Percentiles rank a stretch among this genome's conserved stretches.
phyloP scores from a whole-genome alignment of 805 yeast genomes.

The Starmerella sp. region DNA sequence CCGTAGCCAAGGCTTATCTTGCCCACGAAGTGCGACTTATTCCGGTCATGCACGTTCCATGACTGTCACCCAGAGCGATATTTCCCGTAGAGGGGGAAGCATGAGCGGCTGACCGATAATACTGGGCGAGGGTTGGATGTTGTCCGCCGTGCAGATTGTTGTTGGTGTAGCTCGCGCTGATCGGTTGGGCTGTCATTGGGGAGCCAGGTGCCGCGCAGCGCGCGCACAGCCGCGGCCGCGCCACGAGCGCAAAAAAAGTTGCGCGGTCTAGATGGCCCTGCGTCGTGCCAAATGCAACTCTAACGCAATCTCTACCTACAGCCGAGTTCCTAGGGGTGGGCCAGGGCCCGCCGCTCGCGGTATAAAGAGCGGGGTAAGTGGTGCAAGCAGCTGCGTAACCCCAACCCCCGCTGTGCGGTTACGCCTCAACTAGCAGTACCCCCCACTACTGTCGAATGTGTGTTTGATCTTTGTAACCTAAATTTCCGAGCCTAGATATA shows the following conservation, averaged over 20 bases:
- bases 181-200: neutral
- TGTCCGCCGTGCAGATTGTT: neutral
- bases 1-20: neutral
- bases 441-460: neutral
- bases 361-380: slow-evolving; percentile 1
- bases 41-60: neutral
- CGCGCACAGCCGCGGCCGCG: too few species aligned
- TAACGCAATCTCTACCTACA: neutral
- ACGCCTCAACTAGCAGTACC: neutral
- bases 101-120: neutral
- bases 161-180: neutral
- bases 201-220: too few species aligned
- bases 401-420: neutral
- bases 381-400: neutral
- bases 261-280: neutral
- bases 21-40: neutral
- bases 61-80: neutral
- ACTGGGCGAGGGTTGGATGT: neutral
- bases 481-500: slow-evolving; percentile 1
- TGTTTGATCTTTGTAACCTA: neutral
- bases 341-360: neutral
- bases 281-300: neutral
- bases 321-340: neutral
- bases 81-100: neutral
- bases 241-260: neutral